Base-by-base conservation (phyloP, 371 early-diverging fungal genomes). In the Phascolomyces articulosus region DNA sequence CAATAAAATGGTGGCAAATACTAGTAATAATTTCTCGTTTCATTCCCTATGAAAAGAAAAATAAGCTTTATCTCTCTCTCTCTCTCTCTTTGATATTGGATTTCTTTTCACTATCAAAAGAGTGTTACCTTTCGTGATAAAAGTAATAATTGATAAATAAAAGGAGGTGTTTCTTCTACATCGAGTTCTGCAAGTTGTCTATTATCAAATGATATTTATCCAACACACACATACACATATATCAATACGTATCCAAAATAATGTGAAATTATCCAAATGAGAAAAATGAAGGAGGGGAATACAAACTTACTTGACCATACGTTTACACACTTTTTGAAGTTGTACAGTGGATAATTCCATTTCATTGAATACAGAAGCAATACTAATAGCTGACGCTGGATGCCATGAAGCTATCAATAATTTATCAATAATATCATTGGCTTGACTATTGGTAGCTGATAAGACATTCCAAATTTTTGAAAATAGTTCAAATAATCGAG, bases 81-180 rank as follows among this genome's bases (percentile, higher is more conserved):
- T 41, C 16, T 41, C 3, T 16, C 4, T n/a, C 3, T 41, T 16
- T 3, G 13, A 38, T 38, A 9, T 38, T 38, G 38, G 13, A 13
- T 38, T 40, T 29, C 16, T 2, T 23, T 16, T 40, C 48, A 10
- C 41, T 0, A 48, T 20, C n/a, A n/a, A n/a, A n/a, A n/a, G n/a
- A n/a, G n/a, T n/a, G n/a, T 13, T 70, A 88, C 88, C 80, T 89
- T 89, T 60, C 84, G 72, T 18, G 86, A 85, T 2, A 89, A 68
- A 10, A 85, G 67, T 7, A 89, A 64, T 21, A 89, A 40, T 53
- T 86, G 87, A 60, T 85, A 87, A 15, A 84, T 69, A 56, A 81
- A 73, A 3, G 85, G 83, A 10, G 89, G 89, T 2, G 83, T 68
- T 55, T 84, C 87, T 41, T 86, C 78, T 2, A 82, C 65, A 54